Conservation (phyloP, 2,329 filamentous ascomycete species). For the Pyricularia sp. region DNA sequence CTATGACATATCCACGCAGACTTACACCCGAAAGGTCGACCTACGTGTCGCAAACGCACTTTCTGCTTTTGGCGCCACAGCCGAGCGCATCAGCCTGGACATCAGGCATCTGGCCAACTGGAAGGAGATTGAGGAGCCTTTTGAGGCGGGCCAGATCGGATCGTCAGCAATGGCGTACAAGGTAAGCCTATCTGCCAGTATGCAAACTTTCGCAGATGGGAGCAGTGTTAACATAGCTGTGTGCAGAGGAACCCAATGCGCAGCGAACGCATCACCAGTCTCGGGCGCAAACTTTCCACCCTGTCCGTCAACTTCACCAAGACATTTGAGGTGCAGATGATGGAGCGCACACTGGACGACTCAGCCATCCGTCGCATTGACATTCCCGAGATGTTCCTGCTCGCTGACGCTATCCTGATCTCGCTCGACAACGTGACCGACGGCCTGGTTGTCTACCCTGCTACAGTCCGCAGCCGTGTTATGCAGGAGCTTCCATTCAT, state of each 20-base stretch:
- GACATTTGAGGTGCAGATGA: constrained; percentile 57
- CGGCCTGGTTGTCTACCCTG: constrained; percentile 65
- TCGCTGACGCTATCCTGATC: constrained; percentile 55
- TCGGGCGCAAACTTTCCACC: constrained; percentile 23
- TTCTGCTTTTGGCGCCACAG: constrained; percentile 61
- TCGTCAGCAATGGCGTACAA: constrained; percentile 43
- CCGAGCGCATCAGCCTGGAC: constrained; percentile 59
- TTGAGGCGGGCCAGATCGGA: constrained; percentile 68
- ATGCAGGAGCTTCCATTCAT: constrained; percentile 78
- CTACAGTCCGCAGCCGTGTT: constrained; percentile 53
- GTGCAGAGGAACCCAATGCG: constrained; percentile 23
- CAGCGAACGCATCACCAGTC: constrained; percentile 30
- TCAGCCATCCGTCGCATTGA: constrained; percentile 54
- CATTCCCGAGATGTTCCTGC: constrained; percentile 54
- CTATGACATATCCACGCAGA: constrained; percentile 54
- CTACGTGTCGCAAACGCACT: constrained; percentile 70
- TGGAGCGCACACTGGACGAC: constrained; percentile 70
- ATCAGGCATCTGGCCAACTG: constrained; percentile 51
- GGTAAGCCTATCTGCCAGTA: constrained; percentile 14
- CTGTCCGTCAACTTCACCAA: constrained; percentile 37
- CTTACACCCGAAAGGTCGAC: constrained; percentile 59
- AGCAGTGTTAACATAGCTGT: constrained; percentile 7
- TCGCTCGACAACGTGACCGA: constrained; percentile 50
- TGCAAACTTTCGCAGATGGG: neutral
- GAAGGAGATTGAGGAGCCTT: constrained; percentile 80